A percentile compares a stretch with the other conserved stretches of the same genome.
Evolutionary conservation across 257 asterid species (phyloP).

Genomic region (Gentiana macrophylla): DNA sequence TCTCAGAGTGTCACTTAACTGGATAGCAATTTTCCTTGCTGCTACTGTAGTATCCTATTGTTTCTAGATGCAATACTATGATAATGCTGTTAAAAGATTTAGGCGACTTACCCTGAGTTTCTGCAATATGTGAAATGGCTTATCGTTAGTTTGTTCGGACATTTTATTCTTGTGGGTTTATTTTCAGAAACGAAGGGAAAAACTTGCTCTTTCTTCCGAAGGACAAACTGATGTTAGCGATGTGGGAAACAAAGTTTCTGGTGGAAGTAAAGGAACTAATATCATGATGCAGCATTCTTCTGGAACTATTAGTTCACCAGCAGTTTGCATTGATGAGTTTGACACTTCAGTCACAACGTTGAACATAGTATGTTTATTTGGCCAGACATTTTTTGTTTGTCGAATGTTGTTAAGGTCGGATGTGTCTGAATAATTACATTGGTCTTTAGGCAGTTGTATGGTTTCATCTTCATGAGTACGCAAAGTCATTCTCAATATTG

Average conservation of each 20-base stretch:
- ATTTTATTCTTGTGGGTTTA: not conserved
- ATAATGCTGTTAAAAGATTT: too few species aligned
- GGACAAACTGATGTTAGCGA: slow-evolving; percentile 42
- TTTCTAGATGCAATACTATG: too few species aligned
- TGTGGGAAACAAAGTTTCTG: slow-evolving; percentile 32
- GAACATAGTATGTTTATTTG: slow-evolving; percentile 50
- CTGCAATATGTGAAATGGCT: not conserved
- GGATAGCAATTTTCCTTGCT: too few species aligned
- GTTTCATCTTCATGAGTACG: slow-evolving; percentile 87
- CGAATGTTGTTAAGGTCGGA: slow-evolving; percentile 6
- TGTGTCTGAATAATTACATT: slow-evolving; percentile 9
- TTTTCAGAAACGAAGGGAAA: slow-evolving; percentile 55
- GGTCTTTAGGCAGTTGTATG: slow-evolving; percentile 75
- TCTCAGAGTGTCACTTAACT: too few species aligned
- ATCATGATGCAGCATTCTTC: slow-evolving; percentile 24
- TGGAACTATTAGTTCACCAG: slow-evolving; percentile 30
- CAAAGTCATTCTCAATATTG: slow-evolving; percentile 57
- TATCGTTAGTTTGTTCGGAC: not conserved
- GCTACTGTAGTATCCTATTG: too few species aligned
- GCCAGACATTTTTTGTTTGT: not conserved
- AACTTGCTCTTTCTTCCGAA: slow-evolving; percentile 39
- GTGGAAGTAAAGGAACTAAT: slow-evolving; percentile 32
- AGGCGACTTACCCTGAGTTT: too few species aligned
- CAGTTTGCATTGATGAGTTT: slow-evolving; percentile 33
- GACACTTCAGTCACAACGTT: slow-evolving; percentile 52